phyloP scores from a whole-genome alignment of 495 filamentous ascomycete genomes.

The Aspergillus kassunensis region DNA sequence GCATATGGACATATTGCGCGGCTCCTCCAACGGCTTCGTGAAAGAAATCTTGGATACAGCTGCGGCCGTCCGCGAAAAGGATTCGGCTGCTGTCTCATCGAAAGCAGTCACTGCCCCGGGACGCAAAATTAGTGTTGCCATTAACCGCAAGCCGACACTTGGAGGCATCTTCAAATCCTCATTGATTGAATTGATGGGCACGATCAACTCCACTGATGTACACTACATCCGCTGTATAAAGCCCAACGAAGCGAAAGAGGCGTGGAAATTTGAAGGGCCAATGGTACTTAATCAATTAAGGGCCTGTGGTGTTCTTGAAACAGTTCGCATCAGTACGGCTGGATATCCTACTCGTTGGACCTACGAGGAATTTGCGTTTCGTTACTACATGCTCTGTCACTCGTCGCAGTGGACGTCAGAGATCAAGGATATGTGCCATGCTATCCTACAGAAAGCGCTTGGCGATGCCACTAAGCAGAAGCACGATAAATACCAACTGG shows the following conservation, averaged over 20 bases:
- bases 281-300: constrained; percentile 98
- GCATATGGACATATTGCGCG: constrained; percentile 86
- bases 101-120: constrained; percentile 64
- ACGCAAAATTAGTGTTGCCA: constrained; percentile 82
- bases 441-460: constrained; percentile 86
- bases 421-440: constrained; percentile 88
- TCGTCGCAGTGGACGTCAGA: constrained; percentile 89
- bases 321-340: constrained; percentile 94
- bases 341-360: constrained; percentile 99
- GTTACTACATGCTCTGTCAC: constrained; percentile 97
- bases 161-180: constrained; percentile 99
- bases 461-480: constrained; percentile 74
- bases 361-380: constrained; percentile 95
- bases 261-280: constrained; percentile 98
- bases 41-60: constrained; percentile 80
- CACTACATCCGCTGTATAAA: constrained; percentile 99
- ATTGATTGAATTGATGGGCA: constrained; percentile 95
- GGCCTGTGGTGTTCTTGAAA: constrained; percentile 98
- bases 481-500: constrained; percentile 92
- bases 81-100: constrained; percentile 67
- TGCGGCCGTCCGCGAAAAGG: constrained; percentile 83
- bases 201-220: constrained; percentile 95
- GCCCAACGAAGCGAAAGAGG: constrained; percentile 92
- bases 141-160: constrained; percentile 93
- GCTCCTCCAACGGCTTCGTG: constrained; percentile 83